These are phyloP conservation scores for Apiospora rasikravindrae DNA, from an alignment of 2,329 filamentous ascomycete species.

Conservation along the genomic window DNA sequence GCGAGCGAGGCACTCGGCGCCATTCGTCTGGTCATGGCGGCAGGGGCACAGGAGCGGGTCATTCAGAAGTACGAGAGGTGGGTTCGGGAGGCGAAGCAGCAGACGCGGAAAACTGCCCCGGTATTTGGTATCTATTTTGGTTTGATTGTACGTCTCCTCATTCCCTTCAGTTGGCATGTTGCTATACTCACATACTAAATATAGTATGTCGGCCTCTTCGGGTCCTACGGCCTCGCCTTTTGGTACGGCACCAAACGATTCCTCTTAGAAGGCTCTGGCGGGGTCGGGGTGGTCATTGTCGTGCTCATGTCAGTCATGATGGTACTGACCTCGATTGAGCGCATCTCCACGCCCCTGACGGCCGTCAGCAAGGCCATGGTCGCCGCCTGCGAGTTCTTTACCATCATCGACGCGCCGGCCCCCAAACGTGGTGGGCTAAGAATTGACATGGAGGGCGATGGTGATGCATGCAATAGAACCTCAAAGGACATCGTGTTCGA, in stretches of 20 bases:
- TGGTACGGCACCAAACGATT: slow-evolving; percentile 62
- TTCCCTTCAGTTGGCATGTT: background rate
- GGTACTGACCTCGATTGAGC: slow-evolving; percentile 57
- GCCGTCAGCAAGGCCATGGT: slow-evolving; percentile 59
- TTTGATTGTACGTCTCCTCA: slow-evolving; percentile 39
- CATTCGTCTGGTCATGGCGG: slow-evolving; percentile 64
- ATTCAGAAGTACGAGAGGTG: slow-evolving; percentile 54
- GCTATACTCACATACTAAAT: background rate
- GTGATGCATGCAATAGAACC: slow-evolving; percentile 59
- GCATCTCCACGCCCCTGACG: slow-evolving; percentile 59
- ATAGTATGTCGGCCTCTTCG: slow-evolving; percentile 41
- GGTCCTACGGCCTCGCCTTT: slow-evolving; percentile 60
- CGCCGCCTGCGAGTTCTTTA: slow-evolving; percentile 59
- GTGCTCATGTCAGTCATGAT: slow-evolving; percentile 62
- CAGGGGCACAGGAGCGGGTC: slow-evolving; percentile 60
- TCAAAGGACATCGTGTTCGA: slow-evolving; percentile 56
- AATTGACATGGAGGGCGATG: slow-evolving; percentile 51
- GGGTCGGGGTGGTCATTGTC: slow-evolving; percentile 57
- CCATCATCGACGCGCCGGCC: slow-evolving; percentile 51
- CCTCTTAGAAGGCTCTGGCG: slow-evolving; percentile 48
- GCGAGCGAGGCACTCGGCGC: slow-evolving; percentile 62
- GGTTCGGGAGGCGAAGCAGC: slow-evolving; percentile 55
- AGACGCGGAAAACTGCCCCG: slow-evolving; percentile 52
- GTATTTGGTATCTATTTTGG: slow-evolving; percentile 55
- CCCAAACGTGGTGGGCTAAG: slow-evolving; percentile 44